These are phyloP conservation scores for Sclerotinia borealis DNA, from an alignment of 2,329 filamentous ascomycete species.

Conservation along the genomic window DNA sequence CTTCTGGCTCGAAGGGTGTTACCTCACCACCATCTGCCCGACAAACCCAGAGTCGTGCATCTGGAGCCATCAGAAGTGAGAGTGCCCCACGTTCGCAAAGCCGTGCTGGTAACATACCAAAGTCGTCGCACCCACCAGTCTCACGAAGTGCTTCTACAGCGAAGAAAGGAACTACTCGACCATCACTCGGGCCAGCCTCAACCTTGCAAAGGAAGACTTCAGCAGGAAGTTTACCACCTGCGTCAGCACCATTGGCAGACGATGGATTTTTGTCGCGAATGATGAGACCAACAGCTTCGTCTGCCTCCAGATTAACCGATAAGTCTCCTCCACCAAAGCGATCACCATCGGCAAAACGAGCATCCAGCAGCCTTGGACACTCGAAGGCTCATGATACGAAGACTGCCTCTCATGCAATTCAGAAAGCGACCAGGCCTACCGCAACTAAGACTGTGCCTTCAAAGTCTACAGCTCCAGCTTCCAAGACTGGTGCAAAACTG, in stretches of 20 bases:
- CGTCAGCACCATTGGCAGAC: conserved; percentile 50
- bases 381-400: conserved; percentile 19
- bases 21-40: conserved; percentile 30
- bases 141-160: conserved; percentile 26
- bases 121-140: conserved; percentile 10
- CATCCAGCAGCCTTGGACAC: conserved; percentile 26
- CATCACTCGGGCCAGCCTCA: conserved; percentile 50
- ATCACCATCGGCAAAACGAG: conserved; percentile 24
- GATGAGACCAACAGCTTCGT: conserved; percentile 70
- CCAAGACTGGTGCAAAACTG: conserved; percentile 9
- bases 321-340: conserved; percentile 45
- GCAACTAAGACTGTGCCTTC: conserved; percentile 2
- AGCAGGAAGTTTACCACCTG: conserved; percentile 45
- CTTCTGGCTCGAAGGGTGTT: conserved; percentile 60
- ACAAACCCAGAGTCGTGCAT: conserved; percentile 39
- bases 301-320: conserved; percentile 60
- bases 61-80: conserved; percentile 33
- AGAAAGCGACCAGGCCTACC: conserved; percentile 11
- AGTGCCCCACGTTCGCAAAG: conserved; percentile 32
- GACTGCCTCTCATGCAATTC: conserved; percentile 11
- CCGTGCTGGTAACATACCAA: conserved; percentile 23
- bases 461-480: conserved; percentile 10
- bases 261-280: conserved; percentile 73
- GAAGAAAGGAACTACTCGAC: conserved; percentile 23
- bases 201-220: conserved; percentile 42